A percentile compares a stretch with the other conserved stretches of the same genome.
Evolutionary conservation across 129 eudicot genomes (phyloP).

Genomic region (Tanacetum coccineum): DNA sequence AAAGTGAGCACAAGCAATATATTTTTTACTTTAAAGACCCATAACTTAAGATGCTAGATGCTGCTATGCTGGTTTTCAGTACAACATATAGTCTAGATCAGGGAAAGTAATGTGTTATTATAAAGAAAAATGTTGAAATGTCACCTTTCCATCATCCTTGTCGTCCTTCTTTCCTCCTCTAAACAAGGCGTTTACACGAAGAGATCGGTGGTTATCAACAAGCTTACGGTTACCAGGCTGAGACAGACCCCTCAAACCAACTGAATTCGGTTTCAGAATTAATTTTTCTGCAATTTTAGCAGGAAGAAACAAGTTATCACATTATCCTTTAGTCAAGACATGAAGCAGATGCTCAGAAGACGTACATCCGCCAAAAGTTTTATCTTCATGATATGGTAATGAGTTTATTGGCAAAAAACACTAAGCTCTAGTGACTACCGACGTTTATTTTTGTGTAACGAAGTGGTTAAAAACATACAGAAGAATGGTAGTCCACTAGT

Average conservation of each 20-base stretch:
- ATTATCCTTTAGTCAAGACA: slow-evolving; percentile 1
- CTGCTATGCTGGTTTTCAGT: not conserved
- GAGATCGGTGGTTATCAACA: slow-evolving; percentile 38
- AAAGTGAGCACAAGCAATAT: not conserved
- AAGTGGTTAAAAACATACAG: no score
- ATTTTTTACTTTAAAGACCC: not conserved
- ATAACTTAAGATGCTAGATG: not conserved
- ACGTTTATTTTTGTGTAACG: no score
- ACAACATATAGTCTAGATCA: not conserved
- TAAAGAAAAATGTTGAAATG: no score
- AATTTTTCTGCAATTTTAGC: slow-evolving; percentile 42
- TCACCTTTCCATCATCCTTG: not conserved
- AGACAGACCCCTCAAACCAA: slow-evolving; percentile 38
- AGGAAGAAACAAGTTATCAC: slow-evolving; percentile 9
- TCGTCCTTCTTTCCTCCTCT: no score
- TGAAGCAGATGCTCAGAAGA: not conserved
- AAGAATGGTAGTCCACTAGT: no score
- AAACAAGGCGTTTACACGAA: slow-evolving; percentile 30
- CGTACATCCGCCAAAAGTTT: not conserved
- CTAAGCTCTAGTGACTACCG: not conserved
- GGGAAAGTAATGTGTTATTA: not conserved
- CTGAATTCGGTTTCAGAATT: slow-evolving; percentile 26
- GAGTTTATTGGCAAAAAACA: not conserved
- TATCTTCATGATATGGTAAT: not conserved
- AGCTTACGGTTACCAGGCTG: slow-evolving; percentile 26